Evolutionary conservation across 495 filamentous ascomycete genomes (phyloP).

Genomic region (Thozetella sp.): DNA sequence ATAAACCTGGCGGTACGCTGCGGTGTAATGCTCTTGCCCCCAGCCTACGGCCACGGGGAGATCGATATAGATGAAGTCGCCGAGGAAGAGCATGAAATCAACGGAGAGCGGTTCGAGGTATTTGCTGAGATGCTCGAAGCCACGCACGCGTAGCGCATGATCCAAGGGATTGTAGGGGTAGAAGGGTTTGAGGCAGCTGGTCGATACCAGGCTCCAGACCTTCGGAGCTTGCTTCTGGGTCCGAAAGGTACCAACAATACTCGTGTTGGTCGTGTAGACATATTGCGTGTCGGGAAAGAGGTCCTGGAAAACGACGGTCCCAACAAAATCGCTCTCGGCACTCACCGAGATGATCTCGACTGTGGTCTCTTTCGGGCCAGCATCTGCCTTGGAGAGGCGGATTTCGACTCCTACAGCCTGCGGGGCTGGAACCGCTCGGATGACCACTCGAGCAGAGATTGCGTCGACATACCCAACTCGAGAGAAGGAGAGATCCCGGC

Average conservation of each 20-base stretch:
- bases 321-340: not conserved
- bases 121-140: not conserved
- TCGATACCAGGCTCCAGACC: constrained; percentile 1
- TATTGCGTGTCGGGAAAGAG: not conserved
- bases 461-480: not conserved
- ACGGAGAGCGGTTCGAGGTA: not conserved
- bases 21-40: not conserved
- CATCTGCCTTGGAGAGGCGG: not conserved
- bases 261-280: not conserved
- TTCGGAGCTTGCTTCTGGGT: not conserved
- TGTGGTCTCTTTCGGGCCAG: not conserved
- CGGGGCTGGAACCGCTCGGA: not conserved
- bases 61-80: constrained; percentile 1
- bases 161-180: not conserved
- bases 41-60: not conserved
- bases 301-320: not conserved
- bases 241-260: not conserved
- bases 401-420: not conserved
- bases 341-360: not conserved
- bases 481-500: not conserved
- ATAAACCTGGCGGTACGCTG: not conserved
- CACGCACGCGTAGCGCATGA: not conserved
- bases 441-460: not conserved
- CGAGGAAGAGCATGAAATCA: not conserved
- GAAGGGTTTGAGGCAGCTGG: not conserved